Evolutionary conservation across 306 rosid species (phyloP).

Genomic region (Fragaria iinumae): DNA sequence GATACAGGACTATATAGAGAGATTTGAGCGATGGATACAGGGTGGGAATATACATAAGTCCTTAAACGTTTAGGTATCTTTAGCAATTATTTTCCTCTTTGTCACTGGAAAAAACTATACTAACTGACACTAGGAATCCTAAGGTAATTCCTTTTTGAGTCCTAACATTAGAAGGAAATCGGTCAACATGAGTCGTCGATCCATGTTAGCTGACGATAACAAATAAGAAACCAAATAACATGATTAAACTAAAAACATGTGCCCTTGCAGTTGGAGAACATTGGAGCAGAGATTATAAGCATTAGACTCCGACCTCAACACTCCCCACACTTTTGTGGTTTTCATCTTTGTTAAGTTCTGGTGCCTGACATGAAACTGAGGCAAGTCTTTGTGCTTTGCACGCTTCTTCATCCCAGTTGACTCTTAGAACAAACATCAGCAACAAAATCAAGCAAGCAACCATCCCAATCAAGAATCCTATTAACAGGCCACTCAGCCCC

Average conservation of each 20-base stretch:
- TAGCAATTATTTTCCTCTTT: too few species aligned
- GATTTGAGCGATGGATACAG: not conserved
- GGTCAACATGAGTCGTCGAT: too few species aligned
- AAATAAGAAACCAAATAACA: too few species aligned
- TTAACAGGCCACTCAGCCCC: conserved; percentile 62
- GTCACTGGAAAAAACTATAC: too few species aligned
- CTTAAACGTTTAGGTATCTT: too few species aligned
- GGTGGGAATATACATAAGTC: not conserved
- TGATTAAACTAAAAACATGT: too few species aligned
- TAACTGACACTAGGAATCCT: too few species aligned
- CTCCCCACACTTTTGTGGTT: conserved; percentile 21
- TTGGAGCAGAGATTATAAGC: too few species aligned
- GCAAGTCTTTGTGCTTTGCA: conserved; percentile 52
- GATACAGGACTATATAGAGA: not conserved
- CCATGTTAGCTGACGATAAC: too few species aligned
- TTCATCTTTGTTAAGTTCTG: conserved; percentile 19
- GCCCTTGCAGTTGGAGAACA: too few species aligned
- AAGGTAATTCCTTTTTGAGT: too few species aligned
- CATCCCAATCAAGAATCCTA: conserved; percentile 59
- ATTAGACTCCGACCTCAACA: not conserved
- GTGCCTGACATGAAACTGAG: conserved; percentile 16
- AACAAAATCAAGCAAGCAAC: conserved; percentile 43
- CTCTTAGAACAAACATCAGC: conserved; percentile 43
- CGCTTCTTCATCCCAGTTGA: conserved; percentile 67
- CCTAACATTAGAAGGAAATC: too few species aligned